These are phyloP conservation scores for Lactarius hengduanensis DNA, from an alignment of 768 basidiomycete species.

Conservation along the genomic window DNA sequence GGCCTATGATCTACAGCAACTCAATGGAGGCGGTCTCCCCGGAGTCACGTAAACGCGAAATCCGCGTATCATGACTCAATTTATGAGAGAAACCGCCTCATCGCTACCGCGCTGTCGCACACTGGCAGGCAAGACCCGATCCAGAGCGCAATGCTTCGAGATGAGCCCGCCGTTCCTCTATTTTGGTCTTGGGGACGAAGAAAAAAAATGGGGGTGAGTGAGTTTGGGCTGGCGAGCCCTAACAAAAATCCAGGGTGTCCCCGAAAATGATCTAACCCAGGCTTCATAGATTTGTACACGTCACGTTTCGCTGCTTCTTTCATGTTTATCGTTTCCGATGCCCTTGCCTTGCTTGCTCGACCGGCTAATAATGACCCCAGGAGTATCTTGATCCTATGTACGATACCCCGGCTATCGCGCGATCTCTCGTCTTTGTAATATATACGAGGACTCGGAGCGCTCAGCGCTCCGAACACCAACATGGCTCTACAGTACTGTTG, in stretches of 20 bases:
- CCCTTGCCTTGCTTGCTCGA: not conserved
- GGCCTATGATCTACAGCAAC: not conserved
- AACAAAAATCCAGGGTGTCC: not conserved
- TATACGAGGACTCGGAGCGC: conserved; percentile 16
- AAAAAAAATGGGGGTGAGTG: not conserved
- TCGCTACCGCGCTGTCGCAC: not conserved
- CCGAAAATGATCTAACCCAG: not conserved
- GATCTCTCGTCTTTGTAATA: conserved; percentile 2
- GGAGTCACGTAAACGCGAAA: not conserved
- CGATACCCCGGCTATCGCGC: not conserved
- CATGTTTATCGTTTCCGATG: not conserved
- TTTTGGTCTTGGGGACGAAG: not conserved
- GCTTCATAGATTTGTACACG: not conserved
- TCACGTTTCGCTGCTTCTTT: not conserved
- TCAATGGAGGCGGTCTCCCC: not conserved
- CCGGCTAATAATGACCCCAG: not conserved
- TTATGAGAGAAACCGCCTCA: not conserved
- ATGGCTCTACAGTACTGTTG: not conserved
- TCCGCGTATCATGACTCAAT: not conserved
- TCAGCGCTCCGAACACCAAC: conserved; percentile 5
- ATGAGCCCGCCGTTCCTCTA: not conserved
- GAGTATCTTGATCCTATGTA: not conserved
- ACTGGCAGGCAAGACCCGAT: not conserved
- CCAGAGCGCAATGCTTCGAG: not conserved
- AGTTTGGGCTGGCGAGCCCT: not conserved